Percentiles rank a stretch among this genome's conserved stretches.
These are phyloP conservation scores for Boletus tomentosulus DNA, from an alignment of 768 basidiomycete species.

Conservation along the genomic window DNA sequence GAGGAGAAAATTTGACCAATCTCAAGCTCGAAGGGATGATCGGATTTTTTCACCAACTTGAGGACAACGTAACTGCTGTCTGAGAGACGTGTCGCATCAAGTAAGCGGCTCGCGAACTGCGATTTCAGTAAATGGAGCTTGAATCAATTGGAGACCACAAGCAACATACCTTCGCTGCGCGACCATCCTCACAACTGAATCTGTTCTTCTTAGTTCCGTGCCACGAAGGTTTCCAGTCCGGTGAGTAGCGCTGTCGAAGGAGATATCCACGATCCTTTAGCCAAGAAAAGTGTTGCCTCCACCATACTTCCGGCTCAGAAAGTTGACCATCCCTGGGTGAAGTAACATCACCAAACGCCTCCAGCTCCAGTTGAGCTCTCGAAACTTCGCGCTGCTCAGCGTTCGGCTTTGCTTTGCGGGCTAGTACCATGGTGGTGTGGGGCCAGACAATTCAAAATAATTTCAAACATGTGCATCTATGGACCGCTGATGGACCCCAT, in stretches of 20 bases:
- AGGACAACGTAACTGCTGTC: constrained; percentile 29
- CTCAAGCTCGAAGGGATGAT: constrained; percentile 23
- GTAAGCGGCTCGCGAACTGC: constrained; percentile 1
- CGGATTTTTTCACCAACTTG: constrained; percentile 18
- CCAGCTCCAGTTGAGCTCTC: background rate
- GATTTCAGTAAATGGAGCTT: constrained; percentile 12
- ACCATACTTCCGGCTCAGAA: background rate
- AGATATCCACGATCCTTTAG: background rate
- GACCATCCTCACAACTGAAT: background rate
- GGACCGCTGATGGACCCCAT: background rate
- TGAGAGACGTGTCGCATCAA: constrained; percentile 26
- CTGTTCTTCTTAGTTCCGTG: background rate
- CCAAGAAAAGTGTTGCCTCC: background rate
- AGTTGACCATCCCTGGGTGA: background rate
- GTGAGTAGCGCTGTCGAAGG: constrained; percentile 8
- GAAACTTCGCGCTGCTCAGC: background rate
- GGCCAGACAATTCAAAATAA: background rate
- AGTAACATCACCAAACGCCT: background rate
- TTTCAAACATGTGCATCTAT: background rate
- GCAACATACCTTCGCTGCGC: constrained; percentile 8
- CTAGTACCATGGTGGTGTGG: background rate
- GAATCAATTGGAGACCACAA: background rate
- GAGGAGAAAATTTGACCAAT: constrained; percentile 23
- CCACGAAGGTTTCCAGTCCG: constrained; percentile 10
- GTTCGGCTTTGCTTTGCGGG: background rate